Percentiles rank a stretch among this genome's conserved stretches.
These are phyloP conservation scores for Aspergillus glaucus DNA, from an alignment of 2,329 filamentous ascomycete genomes.

Conservation along the genomic window DNA sequence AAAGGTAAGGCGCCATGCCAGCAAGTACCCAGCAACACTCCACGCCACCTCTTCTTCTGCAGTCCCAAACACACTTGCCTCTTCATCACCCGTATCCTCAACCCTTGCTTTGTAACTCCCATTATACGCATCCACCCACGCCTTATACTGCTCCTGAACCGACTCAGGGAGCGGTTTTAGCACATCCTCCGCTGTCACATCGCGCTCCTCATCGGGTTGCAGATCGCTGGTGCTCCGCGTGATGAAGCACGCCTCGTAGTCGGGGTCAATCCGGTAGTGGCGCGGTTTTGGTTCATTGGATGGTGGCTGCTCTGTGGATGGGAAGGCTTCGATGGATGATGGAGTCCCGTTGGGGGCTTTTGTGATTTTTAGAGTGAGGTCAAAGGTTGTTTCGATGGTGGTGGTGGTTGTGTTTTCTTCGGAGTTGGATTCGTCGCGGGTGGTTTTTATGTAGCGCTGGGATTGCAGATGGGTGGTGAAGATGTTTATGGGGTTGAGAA, in stretches of 20 bases:
- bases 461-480: constrained; percentile 10
- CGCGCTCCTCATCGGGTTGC: constrained; percentile 2
- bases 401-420: constrained; percentile 4
- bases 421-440: constrained; percentile 10
- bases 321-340: not conserved
- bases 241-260: constrained; percentile 13
- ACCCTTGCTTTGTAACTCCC: constrained; percentile 6
- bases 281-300: not conserved
- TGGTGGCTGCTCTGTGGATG: not conserved
- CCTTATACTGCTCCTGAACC: constrained; percentile 9
- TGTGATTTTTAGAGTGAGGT: constrained; percentile 7
- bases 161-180: constrained; percentile 6
- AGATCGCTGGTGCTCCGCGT: constrained; percentile 9
- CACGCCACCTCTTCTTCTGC: constrained; percentile 11
- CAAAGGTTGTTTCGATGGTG: constrained; percentile 10
- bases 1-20: constrained; percentile 16
- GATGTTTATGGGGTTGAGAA: constrained; percentile 8
- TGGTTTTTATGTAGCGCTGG: constrained; percentile 10
- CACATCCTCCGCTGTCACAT: constrained; percentile 1
- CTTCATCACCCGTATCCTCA: constrained; percentile 5
- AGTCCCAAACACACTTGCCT: constrained; percentile 6
- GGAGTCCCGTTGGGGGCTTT: constrained; percentile 1
- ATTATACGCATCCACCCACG: constrained; percentile 13
- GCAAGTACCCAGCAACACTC: constrained; percentile 15
- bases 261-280: constrained; percentile 14